phyloP scores from a whole-genome alignment of 2,329 filamentous ascomycete species.

The Drechslerella coelobrocha region DNA sequence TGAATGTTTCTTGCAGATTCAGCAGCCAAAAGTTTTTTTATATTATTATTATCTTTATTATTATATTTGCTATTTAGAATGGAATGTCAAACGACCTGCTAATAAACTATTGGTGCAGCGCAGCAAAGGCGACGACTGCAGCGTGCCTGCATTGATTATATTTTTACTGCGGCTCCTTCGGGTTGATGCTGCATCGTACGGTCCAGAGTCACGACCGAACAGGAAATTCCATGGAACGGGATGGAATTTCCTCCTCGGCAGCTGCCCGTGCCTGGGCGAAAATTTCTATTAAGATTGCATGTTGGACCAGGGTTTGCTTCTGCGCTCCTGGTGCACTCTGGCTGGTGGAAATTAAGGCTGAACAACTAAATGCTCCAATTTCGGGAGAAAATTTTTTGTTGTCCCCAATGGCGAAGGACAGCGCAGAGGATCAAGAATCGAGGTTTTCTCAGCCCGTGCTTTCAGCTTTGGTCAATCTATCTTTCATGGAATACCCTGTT shows the following conservation, averaged over 20 bases:
- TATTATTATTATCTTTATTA: too few species aligned
- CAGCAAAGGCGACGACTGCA: too few species aligned
- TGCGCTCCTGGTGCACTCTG: conserved; percentile 37
- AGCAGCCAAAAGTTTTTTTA: too few species aligned
- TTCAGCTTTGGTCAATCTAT: neutral
- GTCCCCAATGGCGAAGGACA: neutral
- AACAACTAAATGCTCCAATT: conserved; percentile 32
- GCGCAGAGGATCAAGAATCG: neutral
- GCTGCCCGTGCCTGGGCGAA: conserved; percentile 13
- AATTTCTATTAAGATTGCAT: conserved; percentile 40
- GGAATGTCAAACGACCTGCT: too few species aligned
- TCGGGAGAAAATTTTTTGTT: conserved; percentile 22
- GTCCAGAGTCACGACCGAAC: too few species aligned
- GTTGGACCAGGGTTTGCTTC: conserved; percentile 34
- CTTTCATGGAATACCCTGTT: neutral
- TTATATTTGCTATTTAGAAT: too few species aligned
- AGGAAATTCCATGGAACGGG: conserved; percentile 50
- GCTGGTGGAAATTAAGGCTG: conserved; percentile 49
- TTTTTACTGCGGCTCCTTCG: neutral
- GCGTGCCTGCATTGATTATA: too few species aligned
- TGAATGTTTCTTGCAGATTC: too few species aligned
- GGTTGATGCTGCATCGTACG: conserved; percentile 7
- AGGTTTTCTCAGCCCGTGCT: neutral
- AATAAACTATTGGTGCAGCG: too few species aligned
- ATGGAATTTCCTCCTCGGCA: conserved; percentile 27